Conservation (phyloP, 345 rosid genomes). For the Corchorus olitorius region DNA sequence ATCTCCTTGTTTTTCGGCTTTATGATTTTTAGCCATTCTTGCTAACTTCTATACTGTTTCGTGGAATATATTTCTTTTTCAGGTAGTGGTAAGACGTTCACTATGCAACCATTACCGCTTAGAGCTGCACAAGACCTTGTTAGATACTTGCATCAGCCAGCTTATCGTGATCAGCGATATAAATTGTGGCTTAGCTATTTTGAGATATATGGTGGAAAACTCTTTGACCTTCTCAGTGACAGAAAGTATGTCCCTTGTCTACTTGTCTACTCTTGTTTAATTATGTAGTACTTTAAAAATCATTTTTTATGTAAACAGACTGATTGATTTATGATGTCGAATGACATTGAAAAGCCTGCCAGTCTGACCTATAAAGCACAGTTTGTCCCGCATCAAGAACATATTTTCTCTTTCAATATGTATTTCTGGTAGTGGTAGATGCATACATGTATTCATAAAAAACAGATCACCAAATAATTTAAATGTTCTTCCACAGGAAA, state of each 20-base stretch:
- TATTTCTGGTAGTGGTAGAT: not conserved
- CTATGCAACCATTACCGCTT: conserved; percentile 97
- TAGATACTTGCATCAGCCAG: conserved; percentile 84
- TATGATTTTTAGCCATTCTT: not conserved
- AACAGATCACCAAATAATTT: conserved; percentile 21
- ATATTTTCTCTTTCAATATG: not conserved
- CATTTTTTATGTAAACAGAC: not conserved
- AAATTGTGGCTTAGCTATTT: conserved; percentile 97
- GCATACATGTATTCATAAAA: not conserved
- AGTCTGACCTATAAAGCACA: not conserved
- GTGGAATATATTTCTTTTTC: conserved; percentile 27
- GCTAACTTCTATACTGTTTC: not conserved
- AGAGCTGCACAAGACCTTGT: conserved; percentile 86
- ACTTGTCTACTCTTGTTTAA: not conserved
- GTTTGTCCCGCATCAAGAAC: conserved; percentile 7
- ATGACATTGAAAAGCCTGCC: conserved; percentile 13
- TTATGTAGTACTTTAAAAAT: not conserved
- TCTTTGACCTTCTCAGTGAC: conserved; percentile 87
- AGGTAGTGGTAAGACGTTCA: conserved; percentile 98
- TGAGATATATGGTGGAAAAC: conserved; percentile 98
- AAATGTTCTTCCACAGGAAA: conserved; percentile 53
- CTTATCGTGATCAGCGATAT: conserved; percentile 76
- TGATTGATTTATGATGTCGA: conserved; percentile 1
- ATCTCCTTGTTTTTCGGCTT: not conserved
- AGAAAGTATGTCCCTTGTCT: conserved; percentile 55